A percentile compares a stretch with the other conserved stretches of the same genome.
phyloP scores from a whole-genome alignment of 768 basidiomycete species.

The Thelephora aurantiotincta region DNA sequence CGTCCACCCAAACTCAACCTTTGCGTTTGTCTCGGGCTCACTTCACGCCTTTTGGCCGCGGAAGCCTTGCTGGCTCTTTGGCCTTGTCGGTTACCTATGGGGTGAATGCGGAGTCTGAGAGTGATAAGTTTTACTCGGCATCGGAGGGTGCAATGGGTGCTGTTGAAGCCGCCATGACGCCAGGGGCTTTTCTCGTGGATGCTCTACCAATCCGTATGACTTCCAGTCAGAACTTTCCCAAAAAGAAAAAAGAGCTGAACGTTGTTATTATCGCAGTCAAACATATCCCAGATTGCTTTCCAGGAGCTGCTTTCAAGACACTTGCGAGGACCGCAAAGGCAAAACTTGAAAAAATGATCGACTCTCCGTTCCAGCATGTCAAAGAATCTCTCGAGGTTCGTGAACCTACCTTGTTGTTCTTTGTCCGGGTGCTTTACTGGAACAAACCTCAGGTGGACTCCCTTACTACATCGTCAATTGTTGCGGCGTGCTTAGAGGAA shows the following conservation, averaged over 20 bases:
- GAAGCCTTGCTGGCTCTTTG: no score
- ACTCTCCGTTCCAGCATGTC: no score
- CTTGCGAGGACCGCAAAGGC: constrained; percentile 1
- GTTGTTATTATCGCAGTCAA: constrained; percentile 2
- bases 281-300: constrained; percentile 11
- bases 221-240: no score
- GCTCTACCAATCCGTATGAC: no score
- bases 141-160: neutral
- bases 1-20: neutral
- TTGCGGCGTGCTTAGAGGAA: constrained; percentile 33
- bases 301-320: constrained; percentile 10
- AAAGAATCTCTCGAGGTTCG: no score
- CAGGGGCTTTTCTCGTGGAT: no score
- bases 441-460: neutral
- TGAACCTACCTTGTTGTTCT: neutral
- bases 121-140: no score
- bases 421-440: no score
- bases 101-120: neutral
- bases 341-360: constrained; percentile 5
- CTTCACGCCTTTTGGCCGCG: neutral
- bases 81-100: no score
- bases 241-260: neutral
- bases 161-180: neutral
- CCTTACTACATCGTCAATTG: neutral
- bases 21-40: neutral